Base-by-base conservation (phyloP, 192 early-diverging fungal genomes). In the Entomortierella parvispora region DNA sequence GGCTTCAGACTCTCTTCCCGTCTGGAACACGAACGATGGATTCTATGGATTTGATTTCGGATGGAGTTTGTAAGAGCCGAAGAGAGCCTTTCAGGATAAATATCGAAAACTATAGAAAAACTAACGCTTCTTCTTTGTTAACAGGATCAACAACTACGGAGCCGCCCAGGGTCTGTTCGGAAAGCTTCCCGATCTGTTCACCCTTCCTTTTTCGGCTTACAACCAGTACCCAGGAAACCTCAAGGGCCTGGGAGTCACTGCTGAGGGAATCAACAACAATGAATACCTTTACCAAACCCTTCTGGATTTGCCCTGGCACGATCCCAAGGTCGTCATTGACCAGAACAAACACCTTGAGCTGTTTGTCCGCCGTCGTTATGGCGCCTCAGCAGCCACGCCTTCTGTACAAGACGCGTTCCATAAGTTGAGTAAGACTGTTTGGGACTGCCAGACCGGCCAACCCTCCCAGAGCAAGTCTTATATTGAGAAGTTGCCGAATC, bases 191-290 rank as follows among this genome's bases (percentile, higher is more conserved):
- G 34, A 26, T 3, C 17, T 76, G 10, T 26, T 62, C 12, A 62
- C 45, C 0, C 18, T 20, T 10, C 51, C 65, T 8, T 76, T 62
- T 28, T 18, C 54, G 12, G 59, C 56, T 14, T 76, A 32, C 31
- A 17, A 29, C 17, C 37, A 68, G 22, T 68, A 76, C 65, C 45
- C 65, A 14, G 20, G 18, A 28, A 55, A 50, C 20, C 29, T 76
- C 28, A 61, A 57, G 23, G 72, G 58, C 2, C 57, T 76, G n/a
- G 72, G 72, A 33, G 65, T 76, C 23, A 62, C 72, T 0, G 22
- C 72, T 0, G 72, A 76, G 43, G 52, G 65, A 6, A 51, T 76
- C 53, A 76, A 76, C 59, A 76, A 76, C 72, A 76, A 76, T 28
- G 72, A 76, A 34, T 76, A 68, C 28, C 10, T 76, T 52, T 76